Evolutionary conservation across 129 eudicot species (phyloP).

Genomic region (Erigeron canadensis): DNA sequence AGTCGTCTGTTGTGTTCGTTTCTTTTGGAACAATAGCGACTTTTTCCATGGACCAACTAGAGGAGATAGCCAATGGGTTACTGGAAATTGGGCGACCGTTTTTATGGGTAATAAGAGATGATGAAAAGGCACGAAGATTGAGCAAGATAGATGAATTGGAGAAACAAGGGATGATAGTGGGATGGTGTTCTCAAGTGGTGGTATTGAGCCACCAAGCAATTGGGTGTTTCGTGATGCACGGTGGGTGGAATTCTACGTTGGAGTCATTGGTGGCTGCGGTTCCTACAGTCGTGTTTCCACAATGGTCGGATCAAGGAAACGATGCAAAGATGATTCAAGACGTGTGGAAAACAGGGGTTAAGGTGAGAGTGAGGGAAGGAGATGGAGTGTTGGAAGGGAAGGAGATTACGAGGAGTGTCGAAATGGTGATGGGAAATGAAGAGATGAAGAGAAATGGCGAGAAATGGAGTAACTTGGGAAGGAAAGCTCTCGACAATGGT

Average conservation of each 20-base stretch:
- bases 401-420: neutral
- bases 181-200: constrained; percentile 52
- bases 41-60: constrained; percentile 37
- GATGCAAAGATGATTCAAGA: constrained; percentile 54
- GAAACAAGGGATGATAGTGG: constrained; percentile 42
- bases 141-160: constrained; percentile 15
- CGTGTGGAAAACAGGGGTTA: constrained; percentile 56
- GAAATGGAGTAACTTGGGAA: neutral
- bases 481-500: neutral
- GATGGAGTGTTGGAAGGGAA: constrained; percentile 14
- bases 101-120: constrained; percentile 53
- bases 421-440: neutral
- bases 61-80: constrained; percentile 53
- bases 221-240: constrained; percentile 60
- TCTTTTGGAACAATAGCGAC: constrained; percentile 62
- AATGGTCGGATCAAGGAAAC: constrained; percentile 59
- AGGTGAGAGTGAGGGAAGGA: constrained; percentile 40
- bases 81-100: constrained; percentile 25
- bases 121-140: constrained; percentile 38
- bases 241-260: constrained; percentile 64
- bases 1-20: constrained; percentile 43
- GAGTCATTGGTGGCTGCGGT: constrained; percentile 54
- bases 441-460: constrained; percentile 15
- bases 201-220: constrained; percentile 43
- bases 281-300: constrained; percentile 62